phyloP scores from a whole-genome alignment of 2,329 filamentous ascomycete genomes.

The Aspergillus pseudotamarii region DNA sequence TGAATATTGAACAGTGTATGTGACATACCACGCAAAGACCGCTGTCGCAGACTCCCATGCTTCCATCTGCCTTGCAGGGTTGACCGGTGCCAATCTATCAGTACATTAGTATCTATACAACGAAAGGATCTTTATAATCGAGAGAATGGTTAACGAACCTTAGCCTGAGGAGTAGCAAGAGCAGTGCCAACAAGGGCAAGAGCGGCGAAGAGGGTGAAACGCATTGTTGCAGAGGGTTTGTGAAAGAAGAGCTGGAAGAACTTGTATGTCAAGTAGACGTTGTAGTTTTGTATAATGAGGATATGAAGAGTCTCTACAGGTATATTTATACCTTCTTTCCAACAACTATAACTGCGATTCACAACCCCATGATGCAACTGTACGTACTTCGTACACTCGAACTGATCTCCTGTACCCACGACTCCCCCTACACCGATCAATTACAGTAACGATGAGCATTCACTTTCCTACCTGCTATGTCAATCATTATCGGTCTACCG shows the following conservation, averaged over 20 bases:
- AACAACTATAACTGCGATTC: not conserved
- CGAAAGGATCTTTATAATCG: not conserved
- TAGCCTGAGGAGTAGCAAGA: not conserved
- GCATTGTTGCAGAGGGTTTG: not conserved
- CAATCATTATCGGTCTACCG: not conserved
- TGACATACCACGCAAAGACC: not conserved
- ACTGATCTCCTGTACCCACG: not conserved
- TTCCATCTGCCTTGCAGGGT: slow-evolving; percentile 1
- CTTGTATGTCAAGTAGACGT: not conserved
- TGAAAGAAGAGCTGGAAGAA: not conserved
- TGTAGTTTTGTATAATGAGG: not conserved
- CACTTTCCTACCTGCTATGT: not conserved
- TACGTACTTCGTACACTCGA: not conserved
- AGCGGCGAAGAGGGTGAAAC: not conserved
- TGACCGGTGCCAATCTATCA: not conserved
- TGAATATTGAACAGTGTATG: not conserved
- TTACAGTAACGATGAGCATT: not conserved
- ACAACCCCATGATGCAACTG: not conserved
- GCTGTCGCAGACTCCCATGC: not conserved
- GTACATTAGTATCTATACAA: not conserved
- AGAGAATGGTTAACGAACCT: not conserved
- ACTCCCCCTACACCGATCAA: not conserved
- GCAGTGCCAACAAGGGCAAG: not conserved
- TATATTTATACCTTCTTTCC: not conserved
- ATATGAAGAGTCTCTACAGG: not conserved